phyloP scores from a whole-genome alignment of 139 green algal species.

The Dunaliella primolecta region DNA sequence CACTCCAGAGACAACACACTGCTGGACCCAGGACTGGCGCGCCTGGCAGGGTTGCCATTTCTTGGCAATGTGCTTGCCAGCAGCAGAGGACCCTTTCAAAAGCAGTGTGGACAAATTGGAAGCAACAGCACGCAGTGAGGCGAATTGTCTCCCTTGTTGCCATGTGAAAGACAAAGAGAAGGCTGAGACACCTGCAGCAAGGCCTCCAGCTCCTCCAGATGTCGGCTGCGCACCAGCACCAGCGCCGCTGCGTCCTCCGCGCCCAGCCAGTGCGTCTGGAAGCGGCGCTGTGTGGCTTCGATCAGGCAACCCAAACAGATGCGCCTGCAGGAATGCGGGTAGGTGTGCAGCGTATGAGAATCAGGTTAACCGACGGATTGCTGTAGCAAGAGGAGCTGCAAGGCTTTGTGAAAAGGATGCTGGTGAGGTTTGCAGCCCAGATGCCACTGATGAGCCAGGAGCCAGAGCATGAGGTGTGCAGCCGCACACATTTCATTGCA shows the following conservation, averaged over 20 bases:
- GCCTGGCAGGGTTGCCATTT: no score
- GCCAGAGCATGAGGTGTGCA: no score
- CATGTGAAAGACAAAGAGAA: not conserved
- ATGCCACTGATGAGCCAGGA: no score
- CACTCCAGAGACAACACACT: not conserved
- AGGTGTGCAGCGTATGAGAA: not conserved
- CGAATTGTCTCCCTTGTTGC: no score
- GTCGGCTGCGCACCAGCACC: not conserved
- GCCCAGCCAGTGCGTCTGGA: not conserved
- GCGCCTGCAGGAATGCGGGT: not conserved
- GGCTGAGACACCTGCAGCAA: not conserved
- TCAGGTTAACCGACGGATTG: not conserved
- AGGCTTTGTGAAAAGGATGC: not conserved
- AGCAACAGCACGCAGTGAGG: no score
- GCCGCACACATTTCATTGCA: no score
- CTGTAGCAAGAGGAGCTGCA: not conserved
- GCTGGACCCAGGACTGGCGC: no score
- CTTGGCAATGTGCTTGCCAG: no score
- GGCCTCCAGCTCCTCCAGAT: not conserved
- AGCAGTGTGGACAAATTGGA: no score
- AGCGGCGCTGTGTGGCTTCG: not conserved
- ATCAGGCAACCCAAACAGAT: conserved; percentile 7
- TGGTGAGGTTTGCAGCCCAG: no score
- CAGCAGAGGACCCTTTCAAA: no score
- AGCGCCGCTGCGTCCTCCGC: not conserved